Conservation (phyloP, 257 asterid genomes). For the Echium plantagineum region DNA sequence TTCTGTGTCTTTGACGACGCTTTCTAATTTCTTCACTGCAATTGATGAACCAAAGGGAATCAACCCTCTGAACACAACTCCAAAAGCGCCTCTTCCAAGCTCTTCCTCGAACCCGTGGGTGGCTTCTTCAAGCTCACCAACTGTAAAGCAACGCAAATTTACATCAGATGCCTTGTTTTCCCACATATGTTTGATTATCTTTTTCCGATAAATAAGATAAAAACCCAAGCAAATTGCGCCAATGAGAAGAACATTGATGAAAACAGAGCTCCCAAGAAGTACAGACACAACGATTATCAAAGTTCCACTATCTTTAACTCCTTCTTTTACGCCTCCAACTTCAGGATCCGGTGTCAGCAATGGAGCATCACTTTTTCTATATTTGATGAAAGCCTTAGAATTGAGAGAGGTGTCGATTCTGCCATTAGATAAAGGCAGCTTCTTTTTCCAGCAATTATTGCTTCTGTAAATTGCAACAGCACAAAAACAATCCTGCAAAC, state of each 20-base stretch:
- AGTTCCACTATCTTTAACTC: background rate
- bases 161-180: background rate
- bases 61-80: slow-evolving; percentile 20
- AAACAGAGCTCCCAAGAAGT: slow-evolving; percentile 12
- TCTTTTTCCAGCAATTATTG: slow-evolving; percentile 32
- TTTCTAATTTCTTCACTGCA: slow-evolving; percentile 26
- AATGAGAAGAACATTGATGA: slow-evolving; percentile 15
- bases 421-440: slow-evolving; percentile 29
- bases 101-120: slow-evolving; percentile 22
- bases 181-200: background rate
- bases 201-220: slow-evolving; percentile 13
- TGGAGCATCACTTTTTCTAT: slow-evolving; percentile 4
- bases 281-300: slow-evolving; percentile 8
- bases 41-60: slow-evolving; percentile 2
- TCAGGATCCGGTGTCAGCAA: slow-evolving; percentile 2
- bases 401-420: background rate
- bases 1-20: slow-evolving; percentile 11
- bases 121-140: slow-evolving; percentile 17
- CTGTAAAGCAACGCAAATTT: slow-evolving; percentile 13
- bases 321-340: background rate
- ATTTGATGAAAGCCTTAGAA: slow-evolving; percentile 17
- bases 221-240: slow-evolving; percentile 15
- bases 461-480: slow-evolving; percentile 20
- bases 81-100: slow-evolving; percentile 24
- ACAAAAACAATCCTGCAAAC: slow-evolving; percentile 39